Evolutionary conservation across 2,329 filamentous ascomycete genomes (phyloP).

Genomic region (Aureobasidium sp.): DNA sequence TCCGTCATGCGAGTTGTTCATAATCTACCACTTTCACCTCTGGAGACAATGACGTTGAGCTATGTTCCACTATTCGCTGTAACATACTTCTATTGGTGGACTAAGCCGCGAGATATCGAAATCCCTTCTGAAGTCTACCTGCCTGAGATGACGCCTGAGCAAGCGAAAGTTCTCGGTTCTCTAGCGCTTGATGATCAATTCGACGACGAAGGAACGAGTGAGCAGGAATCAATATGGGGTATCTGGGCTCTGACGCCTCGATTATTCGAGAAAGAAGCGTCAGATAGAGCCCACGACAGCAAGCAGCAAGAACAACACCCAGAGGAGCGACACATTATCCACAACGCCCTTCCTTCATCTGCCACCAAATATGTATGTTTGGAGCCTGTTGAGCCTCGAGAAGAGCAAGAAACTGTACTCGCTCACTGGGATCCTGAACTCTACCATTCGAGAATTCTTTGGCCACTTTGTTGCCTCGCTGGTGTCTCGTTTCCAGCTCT

Average conservation of each 20-base stretch:
- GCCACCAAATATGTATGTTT: neutral
- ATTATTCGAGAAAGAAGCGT: constrained; percentile 24
- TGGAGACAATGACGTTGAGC: constrained; percentile 30
- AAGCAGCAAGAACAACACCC: constrained; percentile 2
- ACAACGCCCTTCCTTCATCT: neutral
- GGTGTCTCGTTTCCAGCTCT: constrained; percentile 23
- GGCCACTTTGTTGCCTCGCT: constrained; percentile 16
- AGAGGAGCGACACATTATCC: neutral
- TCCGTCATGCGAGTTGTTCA: constrained; percentile 25
- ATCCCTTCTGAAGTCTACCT: constrained; percentile 24
- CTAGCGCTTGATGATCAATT: constrained; percentile 22
- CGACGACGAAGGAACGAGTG: constrained; percentile 20
- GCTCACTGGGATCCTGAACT: constrained; percentile 20
- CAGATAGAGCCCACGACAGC: constrained; percentile 7
- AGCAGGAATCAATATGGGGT: constrained; percentile 20
- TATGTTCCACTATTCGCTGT: constrained; percentile 28
- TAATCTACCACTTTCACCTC: constrained; percentile 24
- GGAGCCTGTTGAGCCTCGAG: neutral
- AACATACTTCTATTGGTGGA: constrained; percentile 29
- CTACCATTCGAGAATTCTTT: constrained; percentile 19
- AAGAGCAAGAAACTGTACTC: constrained; percentile 15
- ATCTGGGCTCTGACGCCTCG: constrained; percentile 25
- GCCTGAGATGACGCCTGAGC: constrained; percentile 20
- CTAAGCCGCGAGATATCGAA: constrained; percentile 30
- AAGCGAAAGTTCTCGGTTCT: constrained; percentile 20